Conservation (phyloP, 441 rosid genomes). For the Breynia disticha region DNA sequence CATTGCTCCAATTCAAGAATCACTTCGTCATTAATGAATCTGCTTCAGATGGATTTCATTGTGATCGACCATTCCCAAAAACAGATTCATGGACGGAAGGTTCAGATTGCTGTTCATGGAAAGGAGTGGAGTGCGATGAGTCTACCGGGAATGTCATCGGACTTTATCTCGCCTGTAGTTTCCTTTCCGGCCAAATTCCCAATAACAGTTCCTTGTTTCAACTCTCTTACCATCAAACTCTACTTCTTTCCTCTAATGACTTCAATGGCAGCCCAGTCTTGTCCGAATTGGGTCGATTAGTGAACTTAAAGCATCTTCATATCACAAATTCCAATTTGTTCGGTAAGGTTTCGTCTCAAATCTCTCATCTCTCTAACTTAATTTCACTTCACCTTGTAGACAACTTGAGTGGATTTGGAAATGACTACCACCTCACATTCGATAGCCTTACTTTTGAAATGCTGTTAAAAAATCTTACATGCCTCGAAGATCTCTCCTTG, state of each 20-base stretch:
- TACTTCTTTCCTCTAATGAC: neutral
- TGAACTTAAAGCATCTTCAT: neutral
- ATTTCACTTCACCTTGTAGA: neutral
- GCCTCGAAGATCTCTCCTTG: neutral
- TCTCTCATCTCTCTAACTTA: neutral
- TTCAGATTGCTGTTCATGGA: conserved; percentile 30
- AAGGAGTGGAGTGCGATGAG: conserved; percentile 24
- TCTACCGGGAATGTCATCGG: conserved; percentile 16
- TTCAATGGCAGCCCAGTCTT: neutral
- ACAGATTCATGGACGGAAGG: conserved; percentile 22
- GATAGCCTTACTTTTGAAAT: neutral
- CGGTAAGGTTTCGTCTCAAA: neutral
- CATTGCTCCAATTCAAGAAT: neutral
- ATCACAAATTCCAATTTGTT: neutral
- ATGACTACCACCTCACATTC: neutral
- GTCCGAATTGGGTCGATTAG: neutral
- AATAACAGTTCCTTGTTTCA: neutral
- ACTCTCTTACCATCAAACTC: neutral
- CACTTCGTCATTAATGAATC: neutral
- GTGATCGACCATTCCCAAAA: conserved; percentile 5
- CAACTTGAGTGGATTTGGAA: neutral
- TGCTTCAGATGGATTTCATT: neutral
- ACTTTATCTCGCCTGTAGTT: conserved; percentile 16
- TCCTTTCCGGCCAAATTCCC: conserved; percentile 1
- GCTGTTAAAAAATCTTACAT: neutral